phyloP scores from a whole-genome alignment of 208 protist species.

The Crithidia mellificae region DNA sequence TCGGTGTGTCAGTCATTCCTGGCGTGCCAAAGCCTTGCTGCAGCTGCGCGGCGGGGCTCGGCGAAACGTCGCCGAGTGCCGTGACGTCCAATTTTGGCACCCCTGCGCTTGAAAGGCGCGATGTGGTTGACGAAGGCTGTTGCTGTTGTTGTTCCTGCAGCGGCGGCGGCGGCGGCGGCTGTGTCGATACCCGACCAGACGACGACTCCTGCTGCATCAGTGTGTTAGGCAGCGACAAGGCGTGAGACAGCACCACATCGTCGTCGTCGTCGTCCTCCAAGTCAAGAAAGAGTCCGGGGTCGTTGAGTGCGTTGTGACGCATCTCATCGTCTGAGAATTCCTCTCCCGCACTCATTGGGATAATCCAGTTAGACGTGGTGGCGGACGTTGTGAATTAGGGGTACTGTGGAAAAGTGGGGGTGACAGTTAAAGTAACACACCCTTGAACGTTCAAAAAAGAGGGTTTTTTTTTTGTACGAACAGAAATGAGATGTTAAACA shows the following conservation, averaged over 20 bases:
- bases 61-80: conserved; percentile 12
- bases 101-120: neutral
- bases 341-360: conserved; percentile 19
- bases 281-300: conserved; percentile 26
- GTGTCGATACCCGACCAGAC: no score
- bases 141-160: neutral
- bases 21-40: neutral
- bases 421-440: neutral
- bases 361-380: neutral
- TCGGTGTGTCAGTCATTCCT: conserved; percentile 9
- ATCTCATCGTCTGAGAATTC: conserved; percentile 26
- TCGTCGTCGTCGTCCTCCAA: conserved; percentile 34
- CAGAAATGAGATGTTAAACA: no score
- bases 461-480: no score
- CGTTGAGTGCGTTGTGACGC: conserved; percentile 20
- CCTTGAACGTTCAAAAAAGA: no score
- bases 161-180: neutral
- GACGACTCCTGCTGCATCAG: neutral
- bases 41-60: neutral
- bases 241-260: conserved; percentile 14
- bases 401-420: neutral
- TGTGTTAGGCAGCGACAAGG: neutral
- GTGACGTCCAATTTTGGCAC: conserved; percentile 30
- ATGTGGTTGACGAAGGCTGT: neutral
- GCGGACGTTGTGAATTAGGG: conserved; percentile 4